Base-by-base conservation (phyloP, 768 basidiomycete genomes). In the Suillus lakei region DNA sequence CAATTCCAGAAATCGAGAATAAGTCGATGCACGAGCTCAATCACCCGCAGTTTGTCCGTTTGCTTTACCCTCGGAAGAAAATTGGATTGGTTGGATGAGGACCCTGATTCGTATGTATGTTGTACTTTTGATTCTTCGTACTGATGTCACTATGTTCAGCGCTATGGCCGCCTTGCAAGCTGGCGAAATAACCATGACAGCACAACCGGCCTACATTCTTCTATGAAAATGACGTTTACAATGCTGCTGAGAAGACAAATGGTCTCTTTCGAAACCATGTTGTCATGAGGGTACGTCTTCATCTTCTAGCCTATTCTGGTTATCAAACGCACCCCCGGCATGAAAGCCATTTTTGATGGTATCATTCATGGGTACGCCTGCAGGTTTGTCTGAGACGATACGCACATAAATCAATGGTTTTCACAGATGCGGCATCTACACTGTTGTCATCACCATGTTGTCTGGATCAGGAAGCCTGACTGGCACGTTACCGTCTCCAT, bases 131-230 rank as follows among this genome's bases (percentile, higher is more conserved):
- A 43, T 32, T 64, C 1, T 39, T 28, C 7, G 15, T 16, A 32
- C n/a, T 41, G 9, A 51, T 34, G 36, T n/a, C 8, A 26, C 44
- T 53, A n/a, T 12, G 46, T 53, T 36, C n/a, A 64, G 63, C 3
- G 32, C 34, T 28, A 64, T 64, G 16, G 41, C 30, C 10, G 55
- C 39, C 9, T 55, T 64, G 32, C 54, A 58, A 58, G 53, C 51
- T 23, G 62, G 62, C 23, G n/a, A 34, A 18, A 28, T 53, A n/a
- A 39, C 43, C 2, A 44, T 54, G n/a, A 56, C 23, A 4, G 34
- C 53, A n/a, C n/a, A 63, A 63, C 53, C 56, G 62, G 62, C 62
- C 62, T 21, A 56, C 53, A 13, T 12, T n/a, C 13, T 56, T 56
- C 39, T 63, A 56, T 56, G 54, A 23, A 43, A 30, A 63, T 2